Percentiles rank a stretch among this genome's conserved stretches.
These are phyloP conservation scores for Skeletonema grethae DNA, from an alignment of 108 stramenopile species.

Conservation along the genomic window DNA sequence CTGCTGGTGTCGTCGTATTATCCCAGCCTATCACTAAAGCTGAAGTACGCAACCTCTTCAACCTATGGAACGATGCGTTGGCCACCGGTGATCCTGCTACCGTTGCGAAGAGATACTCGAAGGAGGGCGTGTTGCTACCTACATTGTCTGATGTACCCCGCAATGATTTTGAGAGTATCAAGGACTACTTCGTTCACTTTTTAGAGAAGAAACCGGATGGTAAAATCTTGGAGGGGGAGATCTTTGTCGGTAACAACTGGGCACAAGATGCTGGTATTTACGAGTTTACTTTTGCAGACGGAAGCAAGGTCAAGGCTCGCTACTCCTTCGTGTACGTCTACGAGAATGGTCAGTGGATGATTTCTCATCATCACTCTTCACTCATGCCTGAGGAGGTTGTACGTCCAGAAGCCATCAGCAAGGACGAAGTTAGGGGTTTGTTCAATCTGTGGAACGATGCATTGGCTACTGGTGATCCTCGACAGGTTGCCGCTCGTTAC, in stretches of 20 bases:
- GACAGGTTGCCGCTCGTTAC: slow-evolving; percentile 44
- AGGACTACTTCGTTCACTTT: slow-evolving; percentile 26
- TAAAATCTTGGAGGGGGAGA: slow-evolving; percentile 25
- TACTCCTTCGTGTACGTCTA: slow-evolving; percentile 53
- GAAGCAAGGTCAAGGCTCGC: slow-evolving; percentile 44
- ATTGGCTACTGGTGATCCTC: slow-evolving; percentile 50
- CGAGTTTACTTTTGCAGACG: slow-evolving; percentile 58
- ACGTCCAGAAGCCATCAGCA: slow-evolving; percentile 29
- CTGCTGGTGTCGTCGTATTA: no score
- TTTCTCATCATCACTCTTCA: slow-evolving; percentile 57
- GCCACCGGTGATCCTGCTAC: no score
- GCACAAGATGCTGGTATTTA: slow-evolving; percentile 43
- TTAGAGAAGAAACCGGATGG: slow-evolving; percentile 19
- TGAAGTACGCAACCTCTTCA: no score
- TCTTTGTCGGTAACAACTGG: slow-evolving; percentile 32
- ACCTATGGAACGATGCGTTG: no score
- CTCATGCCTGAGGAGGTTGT: slow-evolving; percentile 57
- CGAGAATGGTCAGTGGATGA: slow-evolving; percentile 63
- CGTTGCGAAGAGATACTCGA: no score
- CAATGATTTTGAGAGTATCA: background rate
- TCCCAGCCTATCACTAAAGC: no score
- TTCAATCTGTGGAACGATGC: slow-evolving; percentile 68
- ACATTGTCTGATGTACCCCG: no score
- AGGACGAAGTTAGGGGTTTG: slow-evolving; percentile 45
- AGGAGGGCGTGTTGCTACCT: no score